Conservation (phyloP, 345 rosid genomes). For the Sonneratia caseolaris region DNA sequence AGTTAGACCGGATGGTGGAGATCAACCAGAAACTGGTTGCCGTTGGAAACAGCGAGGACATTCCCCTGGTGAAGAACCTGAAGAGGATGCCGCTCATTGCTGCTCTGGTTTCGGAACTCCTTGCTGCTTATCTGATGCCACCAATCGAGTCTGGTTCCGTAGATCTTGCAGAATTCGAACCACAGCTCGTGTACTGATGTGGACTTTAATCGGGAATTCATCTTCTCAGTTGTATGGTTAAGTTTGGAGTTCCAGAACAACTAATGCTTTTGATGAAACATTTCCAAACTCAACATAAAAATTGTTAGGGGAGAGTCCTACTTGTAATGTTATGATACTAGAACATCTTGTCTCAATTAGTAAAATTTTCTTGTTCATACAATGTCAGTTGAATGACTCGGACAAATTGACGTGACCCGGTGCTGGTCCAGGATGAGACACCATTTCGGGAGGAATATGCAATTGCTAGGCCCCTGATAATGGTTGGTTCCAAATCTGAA, state of each 20-base stretch:
- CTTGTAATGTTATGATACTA: neutral
- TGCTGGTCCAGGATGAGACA: neutral
- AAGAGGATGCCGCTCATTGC: constrained; percentile 72
- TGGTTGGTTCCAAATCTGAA: no score
- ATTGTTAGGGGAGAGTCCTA: neutral
- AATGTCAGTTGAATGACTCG: no score
- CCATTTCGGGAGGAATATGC: neutral
- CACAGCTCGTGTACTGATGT: constrained; percentile 61
- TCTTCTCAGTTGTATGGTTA: neutral
- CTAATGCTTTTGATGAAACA: neutral
- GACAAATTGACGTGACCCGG: neutral
- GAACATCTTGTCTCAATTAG: neutral
- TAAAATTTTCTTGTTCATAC: neutral
- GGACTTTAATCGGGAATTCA: neutral
- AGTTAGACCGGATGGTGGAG: constrained; percentile 81
- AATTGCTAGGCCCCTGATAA: no score
- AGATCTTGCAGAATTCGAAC: constrained; percentile 85
- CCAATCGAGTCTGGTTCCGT: constrained; percentile 96
- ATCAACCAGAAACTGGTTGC: constrained; percentile 61
- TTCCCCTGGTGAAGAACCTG: constrained; percentile 70
- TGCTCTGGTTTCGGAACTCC: constrained; percentile 66
- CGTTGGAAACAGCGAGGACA: constrained; percentile 48
- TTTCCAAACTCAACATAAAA: neutral
- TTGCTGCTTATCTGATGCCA: constrained; percentile 92
- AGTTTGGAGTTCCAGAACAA: neutral